These are phyloP conservation scores for Trametes hirsuta DNA, from an alignment of 1,284 basidiomycete genomes.

Conservation along the genomic window DNA sequence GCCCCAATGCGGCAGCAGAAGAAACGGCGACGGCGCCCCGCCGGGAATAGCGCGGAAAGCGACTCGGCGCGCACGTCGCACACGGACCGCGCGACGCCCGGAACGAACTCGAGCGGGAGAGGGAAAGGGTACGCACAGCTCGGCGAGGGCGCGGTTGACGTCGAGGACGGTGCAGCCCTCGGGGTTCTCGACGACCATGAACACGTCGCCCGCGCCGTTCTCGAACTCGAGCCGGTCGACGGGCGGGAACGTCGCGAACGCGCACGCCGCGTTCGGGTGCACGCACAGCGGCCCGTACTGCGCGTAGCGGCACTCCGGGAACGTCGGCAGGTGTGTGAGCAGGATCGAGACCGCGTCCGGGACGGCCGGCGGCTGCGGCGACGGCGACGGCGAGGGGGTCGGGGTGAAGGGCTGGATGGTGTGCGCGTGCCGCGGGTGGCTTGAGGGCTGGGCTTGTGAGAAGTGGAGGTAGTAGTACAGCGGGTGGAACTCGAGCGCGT, in stretches of 20 bases:
- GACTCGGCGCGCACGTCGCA: too few relatives aligned
- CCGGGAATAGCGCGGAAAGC: too few relatives aligned
- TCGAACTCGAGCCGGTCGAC: slow-evolving; percentile 32
- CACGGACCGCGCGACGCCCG: not conserved
- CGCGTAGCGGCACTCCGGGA: slow-evolving; percentile 34
- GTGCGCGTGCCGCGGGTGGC: not conserved
- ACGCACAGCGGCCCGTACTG: slow-evolving; percentile 37
- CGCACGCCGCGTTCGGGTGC: slow-evolving; percentile 37
- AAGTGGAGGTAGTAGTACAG: slow-evolving; percentile 40
- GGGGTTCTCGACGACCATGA: slow-evolving; percentile 36
- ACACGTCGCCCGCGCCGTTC: slow-evolving; percentile 29
- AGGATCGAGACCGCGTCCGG: slow-evolving; percentile 33
- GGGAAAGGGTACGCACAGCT: slow-evolving; percentile 29
- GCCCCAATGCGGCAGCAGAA: too few relatives aligned
- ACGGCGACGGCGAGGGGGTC: slow-evolving; percentile 13
- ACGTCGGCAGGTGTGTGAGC: slow-evolving; percentile 37
- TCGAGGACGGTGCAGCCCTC: slow-evolving; percentile 38
- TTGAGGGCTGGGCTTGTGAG: slow-evolving; percentile 16
- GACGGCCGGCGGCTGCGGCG: slow-evolving; percentile 19
- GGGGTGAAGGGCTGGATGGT: slow-evolving; percentile 4
- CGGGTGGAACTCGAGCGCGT: slow-evolving; percentile 34
- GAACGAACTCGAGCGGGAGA: not conserved
- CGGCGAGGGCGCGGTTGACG: slow-evolving; percentile 38
- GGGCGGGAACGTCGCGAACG: slow-evolving; percentile 37
- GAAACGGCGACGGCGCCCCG: too few relatives aligned